Base-by-base conservation (phyloP, 345 rosid genomes). In the Populus davidiana region DNA sequence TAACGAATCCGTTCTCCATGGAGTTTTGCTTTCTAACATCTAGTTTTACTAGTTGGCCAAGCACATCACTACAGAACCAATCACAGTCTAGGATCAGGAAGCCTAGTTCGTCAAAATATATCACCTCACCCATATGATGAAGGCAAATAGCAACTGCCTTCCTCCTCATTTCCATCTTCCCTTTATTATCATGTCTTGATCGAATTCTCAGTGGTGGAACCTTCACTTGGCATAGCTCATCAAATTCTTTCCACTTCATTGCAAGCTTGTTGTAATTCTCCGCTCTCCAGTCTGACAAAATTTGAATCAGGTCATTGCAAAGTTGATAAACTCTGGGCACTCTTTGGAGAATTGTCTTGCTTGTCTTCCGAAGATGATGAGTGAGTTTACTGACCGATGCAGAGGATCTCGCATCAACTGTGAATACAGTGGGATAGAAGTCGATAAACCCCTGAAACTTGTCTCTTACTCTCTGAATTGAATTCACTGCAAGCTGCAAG, bases 301-400 rank as follows among this genome's bases (percentile, higher is more conserved):
- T 83, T 59, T 85, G 93, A 76, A 84, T 77, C 72, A 92, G 77
- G 77, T 96, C 99, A 75, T 88, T 88, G 90, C 96, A 96, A 33
- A 92, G 93, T 86, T 92, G 94, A 86, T 93, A 93, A 82, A 93
- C 91, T 69, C 90, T 86, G 41, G 98, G 97, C n/a, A 92, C 96
- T 84, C 93, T 86, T 78, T 91, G 88, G 47, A 92, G 97, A 62
- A 91, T 81, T 36, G 94, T 88, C 83, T 86, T 93, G 86, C 92
- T 89, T 41, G 89, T 90, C 83, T 84, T 90, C 74, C 88, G 77
- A 75, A 96, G 79, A 81, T 96, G 98, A 77, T 88, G 88, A 7
- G 92, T 81, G 78, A 96, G 91, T 81, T 86, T 90, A 71, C 89
- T 87, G 59, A 93, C 97, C 5, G 97, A 93, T 43, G 93, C 85